These are phyloP conservation scores for Macadamia integrifolia DNA, from an alignment of 164 flowering plant genomes.

Conservation along the genomic window DNA sequence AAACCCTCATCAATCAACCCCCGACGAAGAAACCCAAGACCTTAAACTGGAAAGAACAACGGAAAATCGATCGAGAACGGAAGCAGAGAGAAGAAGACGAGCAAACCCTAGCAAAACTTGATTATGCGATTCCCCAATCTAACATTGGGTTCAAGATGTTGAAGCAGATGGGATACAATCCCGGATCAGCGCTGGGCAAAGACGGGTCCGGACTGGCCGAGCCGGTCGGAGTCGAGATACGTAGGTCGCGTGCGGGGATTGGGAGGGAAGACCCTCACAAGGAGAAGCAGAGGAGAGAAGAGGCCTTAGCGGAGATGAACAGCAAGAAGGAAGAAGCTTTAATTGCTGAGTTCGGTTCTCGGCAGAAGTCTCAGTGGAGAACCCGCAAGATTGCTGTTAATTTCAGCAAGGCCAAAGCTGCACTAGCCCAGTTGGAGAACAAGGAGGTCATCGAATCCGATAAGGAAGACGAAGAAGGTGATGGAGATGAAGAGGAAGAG, in stretches of 20 bases:
- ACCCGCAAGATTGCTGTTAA: conserved; percentile 47
- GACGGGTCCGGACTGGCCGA: conserved; percentile 60
- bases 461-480: conserved; percentile 42
- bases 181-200: conserved; percentile 73
- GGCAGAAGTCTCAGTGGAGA: conserved; percentile 70
- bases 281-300: conserved; percentile 63
- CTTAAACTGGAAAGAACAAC: conserved; percentile 56
- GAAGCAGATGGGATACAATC: conserved; percentile 89
- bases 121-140: conserved; percentile 70
- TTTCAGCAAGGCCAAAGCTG: conserved; percentile 68
- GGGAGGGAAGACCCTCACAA: conserved; percentile 67
- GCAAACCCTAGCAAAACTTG: conserved; percentile 50
- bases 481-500: conserved; percentile 29
- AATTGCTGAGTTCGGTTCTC: conserved; percentile 64
- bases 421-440: conserved; percentile 73
- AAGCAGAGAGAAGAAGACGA: conserved; percentile 73
- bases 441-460: conserved; percentile 46
- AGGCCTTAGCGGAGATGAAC: conserved; percentile 30
- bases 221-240: conserved; percentile 73
- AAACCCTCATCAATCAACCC: conserved; percentile 18
- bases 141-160: conserved; percentile 87
- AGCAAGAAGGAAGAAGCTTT: conserved; percentile 46
- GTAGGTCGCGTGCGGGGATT: conserved; percentile 79
- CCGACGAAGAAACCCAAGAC: conserved; percentile 41
- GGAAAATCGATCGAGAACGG: conserved; percentile 49